Percentiles rank a stretch among this genome's conserved stretches.
Evolutionary conservation across 2,329 filamentous ascomycete species (phyloP).

Genomic region (Zelopaecilomyces penicillatus): DNA sequence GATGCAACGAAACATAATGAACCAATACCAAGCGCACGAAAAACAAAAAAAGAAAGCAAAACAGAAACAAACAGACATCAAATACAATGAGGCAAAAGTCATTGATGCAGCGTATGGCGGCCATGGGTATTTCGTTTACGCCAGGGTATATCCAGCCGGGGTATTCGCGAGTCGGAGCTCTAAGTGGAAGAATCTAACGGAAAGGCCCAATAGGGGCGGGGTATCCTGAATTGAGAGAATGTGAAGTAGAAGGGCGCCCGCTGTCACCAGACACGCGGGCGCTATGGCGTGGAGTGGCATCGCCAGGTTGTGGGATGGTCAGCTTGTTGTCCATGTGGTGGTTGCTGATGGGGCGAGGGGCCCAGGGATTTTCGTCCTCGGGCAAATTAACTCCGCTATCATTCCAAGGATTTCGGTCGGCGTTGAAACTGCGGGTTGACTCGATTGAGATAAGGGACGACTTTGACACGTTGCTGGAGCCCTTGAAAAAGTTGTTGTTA

Average conservation of each 20-base stretch:
- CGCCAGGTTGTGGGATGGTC: conserved; percentile 61
- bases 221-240: conserved; percentile 95
- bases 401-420: conserved; percentile 96
- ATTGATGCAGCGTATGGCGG: conserved; percentile 32
- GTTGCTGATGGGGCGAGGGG: conserved; percentile 55
- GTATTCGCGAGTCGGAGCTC: conserved; percentile 46
- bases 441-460: conserved; percentile 94
- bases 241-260: conserved; percentile 85
- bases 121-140: conserved; percentile 48
- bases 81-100: conserved; percentile 18
- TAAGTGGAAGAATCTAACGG: conserved; percentile 59
- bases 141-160: conserved; percentile 59
- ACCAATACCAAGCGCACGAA: conserved; percentile 3
- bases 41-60: conserved; percentile 14
- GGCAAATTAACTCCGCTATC: conserved; percentile 91
- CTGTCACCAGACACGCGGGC: conserved; percentile 81
- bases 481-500: conserved; percentile 81
- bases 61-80: conserved; percentile 11
- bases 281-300: conserved; percentile 76
- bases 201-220: conserved; percentile 84
- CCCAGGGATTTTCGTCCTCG: conserved; percentile 72
- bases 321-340: conserved; percentile 57
- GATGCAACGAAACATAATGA: conserved; percentile 9
- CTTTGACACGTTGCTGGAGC: conserved; percentile 82
- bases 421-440: conserved; percentile 80